Evolutionary conservation across 139 green algal genomes (phyloP), one percentile per base, ranked within the genome.

Genomic region (Chlorokybus atmophyticus): DNA sequence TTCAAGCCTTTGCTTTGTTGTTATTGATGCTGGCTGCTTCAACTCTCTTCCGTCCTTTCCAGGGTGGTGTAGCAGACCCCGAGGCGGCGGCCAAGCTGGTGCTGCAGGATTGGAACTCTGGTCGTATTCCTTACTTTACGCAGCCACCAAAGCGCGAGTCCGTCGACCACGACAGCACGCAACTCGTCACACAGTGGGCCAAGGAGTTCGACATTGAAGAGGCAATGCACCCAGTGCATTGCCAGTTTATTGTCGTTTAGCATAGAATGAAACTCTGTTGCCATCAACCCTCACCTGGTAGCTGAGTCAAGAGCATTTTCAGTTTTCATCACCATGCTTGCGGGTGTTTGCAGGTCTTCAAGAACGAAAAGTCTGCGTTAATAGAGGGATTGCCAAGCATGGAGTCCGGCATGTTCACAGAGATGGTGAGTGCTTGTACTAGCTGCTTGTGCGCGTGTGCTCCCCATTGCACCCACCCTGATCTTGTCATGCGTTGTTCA

Each of bases 61-160:
- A 77, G 58, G 90, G 83, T 6, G 84, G 83, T 40, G 72, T 80
- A 1, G 69, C 78, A 1, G 73, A 93, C 61, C 60, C 70, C 5
- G n/a, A 40, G n/a, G 79, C 74, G 5, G 78, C 81, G 0, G 87
- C 85, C 0, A 62, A 62, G 10, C 75, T 92, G 24, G 72, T 94
- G n/a, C 75, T 95, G 29, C 68, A 85, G 57, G 90, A 98, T 72
- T 98, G 91, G 91, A 92, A 93, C 64, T 75, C 81, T 40, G 91
- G 91, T 27, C 73, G 42, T 7, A 67, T 69, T n/a, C 61, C 61
- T 4, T 69, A 66, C 41, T 94, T 80, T 80, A 95, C 84, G 4
- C 35, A 76, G 24, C 87, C 87, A 0, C 84, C 87, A 2, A 52
- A 66, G 44, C 69, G 73, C 40, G 55, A 62, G 19, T 38, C 59